These are phyloP conservation scores for Citrullus colocynthis DNA, from an alignment of 306 rosid species.

Conservation along the genomic window DNA sequence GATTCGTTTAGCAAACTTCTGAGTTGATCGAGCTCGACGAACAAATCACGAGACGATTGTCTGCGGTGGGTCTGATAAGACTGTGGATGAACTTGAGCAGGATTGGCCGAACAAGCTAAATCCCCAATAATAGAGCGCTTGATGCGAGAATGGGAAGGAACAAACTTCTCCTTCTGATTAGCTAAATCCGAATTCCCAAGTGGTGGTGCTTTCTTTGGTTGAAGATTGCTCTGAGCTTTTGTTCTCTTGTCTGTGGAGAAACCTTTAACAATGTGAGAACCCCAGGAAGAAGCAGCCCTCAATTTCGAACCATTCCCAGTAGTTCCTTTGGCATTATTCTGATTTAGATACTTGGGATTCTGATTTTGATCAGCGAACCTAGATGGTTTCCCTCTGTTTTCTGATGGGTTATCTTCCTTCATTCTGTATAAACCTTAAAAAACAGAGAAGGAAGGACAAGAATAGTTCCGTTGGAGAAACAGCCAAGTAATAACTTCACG, in stretches of 20 bases:
- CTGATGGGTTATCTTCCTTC: constrained; percentile 80
- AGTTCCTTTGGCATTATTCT: constrained; percentile 24
- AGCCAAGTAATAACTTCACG: not conserved
- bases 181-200: constrained; percentile 26
- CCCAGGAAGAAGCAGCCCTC: constrained; percentile 75
- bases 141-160: constrained; percentile 48
- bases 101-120: constrained; percentile 48
- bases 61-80: constrained; percentile 53
- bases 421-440: constrained; percentile 15
- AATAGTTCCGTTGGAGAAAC: not conserved
- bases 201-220: constrained; percentile 35
- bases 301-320: constrained; percentile 35
- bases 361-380: constrained; percentile 75
- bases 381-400: constrained; percentile 38
- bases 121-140: constrained; percentile 79
- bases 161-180: constrained; percentile 35
- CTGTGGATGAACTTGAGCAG: constrained; percentile 64
- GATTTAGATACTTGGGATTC: constrained; percentile 34
- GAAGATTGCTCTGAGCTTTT: constrained; percentile 21
- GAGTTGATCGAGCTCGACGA: constrained; percentile 78
- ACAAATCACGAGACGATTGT: constrained; percentile 84
- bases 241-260: constrained; percentile 66
- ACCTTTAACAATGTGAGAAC: constrained; percentile 84
- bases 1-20: constrained; percentile 68
- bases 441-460: not conserved